Base-by-base conservation (phyloP, 164 flowering plant species). In the Amborella trichopoda region DNA sequence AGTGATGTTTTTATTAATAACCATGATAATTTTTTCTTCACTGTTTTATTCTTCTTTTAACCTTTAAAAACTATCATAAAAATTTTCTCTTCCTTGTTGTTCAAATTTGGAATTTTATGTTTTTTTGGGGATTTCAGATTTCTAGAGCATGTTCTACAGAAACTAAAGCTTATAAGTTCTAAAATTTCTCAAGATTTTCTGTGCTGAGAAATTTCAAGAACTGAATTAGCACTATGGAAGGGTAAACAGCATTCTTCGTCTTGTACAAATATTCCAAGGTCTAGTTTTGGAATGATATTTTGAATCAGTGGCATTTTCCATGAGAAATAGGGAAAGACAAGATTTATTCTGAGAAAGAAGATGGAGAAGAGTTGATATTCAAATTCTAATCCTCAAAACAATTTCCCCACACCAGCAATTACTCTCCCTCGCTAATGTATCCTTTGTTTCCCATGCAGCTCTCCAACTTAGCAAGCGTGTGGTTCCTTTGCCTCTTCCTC, bases 401-500 rank as follows among this genome's bases (percentile, higher is more conserved):
- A 8, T 30, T 30, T 13, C 28, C 17, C n/a, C 8, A 18, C 9
- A 16, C n/a, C 8, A 26, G 21, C 6, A n/a, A 25, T 26, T 45
- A 25, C 8, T 12, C 17, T 17, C 3, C 9, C n/a, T 14, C 14
- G 10, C 37, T 34, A 4, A 11, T 48, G 26, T 21, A 24, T 24
- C 21, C n/a, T 30, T 26, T 19, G 20, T 22, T 28, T 17, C 40
- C 50, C 50, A 30, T 70, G 17, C 80, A 91, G 98, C 83, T 91
- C 14, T 81, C 96, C 17, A 91, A 91, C 67, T 24, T 91, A 23
- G 96, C 96, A 28, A 80, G 86, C 40, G 47, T 70, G 19, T 71
- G 74, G 64, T 86, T 91, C 68, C 93, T 83, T 23, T 76, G 89
- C 44, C 96, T 91, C 51, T 87, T 91, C 72, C 50, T 78, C 54